Evolutionary conservation across 202 grass and related monocot genomes (phyloP), one percentile per base, ranked within the genome.

Genomic region (Schoenoplectus triqueter): DNA sequence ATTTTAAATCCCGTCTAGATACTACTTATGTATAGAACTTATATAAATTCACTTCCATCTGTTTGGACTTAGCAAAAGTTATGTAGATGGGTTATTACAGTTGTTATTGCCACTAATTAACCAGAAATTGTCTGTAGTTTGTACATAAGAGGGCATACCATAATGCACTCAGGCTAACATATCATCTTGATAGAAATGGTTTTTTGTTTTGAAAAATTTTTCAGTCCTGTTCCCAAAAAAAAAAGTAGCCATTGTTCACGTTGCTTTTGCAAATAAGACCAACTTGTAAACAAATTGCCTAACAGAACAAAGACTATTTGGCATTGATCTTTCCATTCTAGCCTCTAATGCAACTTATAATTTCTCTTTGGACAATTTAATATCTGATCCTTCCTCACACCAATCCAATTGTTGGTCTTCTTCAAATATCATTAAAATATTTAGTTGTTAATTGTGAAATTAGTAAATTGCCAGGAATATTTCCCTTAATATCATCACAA

Each of bases 381-480:
- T 57, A 40, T 59, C 73, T n/a, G 52, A 31, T 78, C 22, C 10
- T 56, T 52, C 66, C 31, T 70, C 19, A 4, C 9, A 75, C 72
- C 52, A 76, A 76, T 76, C 54, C 31, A 78, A 78, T 17, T 51
- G 2, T 60, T 17, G 13, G 6, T 42, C 73, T 57, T 17, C 31
- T 78, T 54, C 8, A 19, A 55, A 41, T 70, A 70, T 51, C 51
- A 18, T 11, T 13, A 63, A 19, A n/a, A 11, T 3, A 31, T 64
- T 6, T 74, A 64, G 64, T 47, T 73, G 10, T 78, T 86, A 1
- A 61, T 22, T 78, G 4, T 21, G 18, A 73, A 67, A 40, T 39
- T 9, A 67, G 22, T 83, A 88, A 60, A 72, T 5, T 57, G 48
- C 17, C 17, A 64, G 18, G 63, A 87, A 6, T 69, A 62, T 86